Evolutionary conservation across 805 yeast genomes (phyloP).

Genomic region (Yamadazyma olivae): DNA sequence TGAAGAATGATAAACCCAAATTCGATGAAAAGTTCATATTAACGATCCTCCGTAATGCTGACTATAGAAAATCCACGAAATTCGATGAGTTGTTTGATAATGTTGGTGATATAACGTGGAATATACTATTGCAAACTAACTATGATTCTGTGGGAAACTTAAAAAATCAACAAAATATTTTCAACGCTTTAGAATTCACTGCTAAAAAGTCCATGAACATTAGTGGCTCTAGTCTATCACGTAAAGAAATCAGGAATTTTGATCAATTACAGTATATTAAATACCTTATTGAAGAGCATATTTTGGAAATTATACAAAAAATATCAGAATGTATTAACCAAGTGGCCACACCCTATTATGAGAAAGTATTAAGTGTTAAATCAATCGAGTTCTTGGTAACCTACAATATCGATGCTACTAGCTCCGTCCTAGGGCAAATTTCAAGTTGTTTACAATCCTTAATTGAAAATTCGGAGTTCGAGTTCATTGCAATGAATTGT

Average conservation of each 20-base stretch:
- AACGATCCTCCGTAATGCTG: constrained; percentile 51
- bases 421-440: constrained; percentile 72
- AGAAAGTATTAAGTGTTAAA: constrained; percentile 65
- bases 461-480: constrained; percentile 59
- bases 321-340: constrained; percentile 78
- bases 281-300: constrained; percentile 47
- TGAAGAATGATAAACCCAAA: constrained; percentile 37
- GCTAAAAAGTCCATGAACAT: constrained; percentile 24
- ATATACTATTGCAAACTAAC: constrained; percentile 29
- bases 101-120: constrained; percentile 40
- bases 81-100: constrained; percentile 28
- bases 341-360: constrained; percentile 69
- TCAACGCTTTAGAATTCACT: constrained; percentile 41
- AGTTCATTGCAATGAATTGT: constrained; percentile 59
- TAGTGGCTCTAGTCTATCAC: constrained; percentile 9
- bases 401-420: constrained; percentile 50
- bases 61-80: constrained; percentile 35
- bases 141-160: constrained; percentile 26
- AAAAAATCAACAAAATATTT: constrained; percentile 32
- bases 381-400: constrained; percentile 71
- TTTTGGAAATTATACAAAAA: constrained; percentile 72
- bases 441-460: constrained; percentile 83
- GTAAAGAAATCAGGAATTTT: constrained; percentile 9
- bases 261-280: constrained; percentile 20
- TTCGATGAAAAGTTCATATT: constrained; percentile 50